Evolutionary conservation across 2,329 filamentous ascomycete species (phyloP), one percentile per base, ranked within the genome.

Genomic region (Trichoderma aggressivum): DNA sequence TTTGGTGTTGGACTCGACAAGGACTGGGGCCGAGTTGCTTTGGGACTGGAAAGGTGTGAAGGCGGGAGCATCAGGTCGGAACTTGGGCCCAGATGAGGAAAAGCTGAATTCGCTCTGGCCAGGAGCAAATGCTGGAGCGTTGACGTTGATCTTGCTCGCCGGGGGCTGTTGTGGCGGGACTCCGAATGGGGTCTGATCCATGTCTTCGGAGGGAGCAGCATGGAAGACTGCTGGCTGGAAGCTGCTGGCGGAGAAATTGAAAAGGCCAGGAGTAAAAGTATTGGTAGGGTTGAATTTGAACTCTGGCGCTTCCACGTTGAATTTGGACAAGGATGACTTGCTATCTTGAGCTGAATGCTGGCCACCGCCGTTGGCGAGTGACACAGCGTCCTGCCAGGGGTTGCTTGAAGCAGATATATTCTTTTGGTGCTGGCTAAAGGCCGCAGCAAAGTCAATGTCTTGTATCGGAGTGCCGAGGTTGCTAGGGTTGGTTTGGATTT

Each of bases 221-320:
- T 85, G 83, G 78, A 86, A 86, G 3, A 83, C 80, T 8, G 82
- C 75, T 6, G 87, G 85, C 74, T 89, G 85, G 78, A 86, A 86
- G 61, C 75, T 76, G 63, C 77, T 82, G 53, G 26, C 79, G 26
- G 82, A 81, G 73, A 89, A 89, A 50, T 82, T 82, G 76, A 88
- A 88, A 67, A 85, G 81, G 18, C 81, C 79, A 39, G 86, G 84
- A 47, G 85, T 82, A 76, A 89, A 89, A 30, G 81, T 81, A 76
- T 79, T 86, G 12, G 81, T 79, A 4, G 87, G 87, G 73, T 89
- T 88, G 81, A 95, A 95, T 76, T 91, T 93, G 84, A 98, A 98
- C 77, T 96, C 93, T 60, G 94, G 92, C 0, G 95, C 95, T 73
- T 91, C 89, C 34, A 97, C 94, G 76, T 98, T 98, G 75, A 98